These are phyloP conservation scores for Myochromella boudieri DNA, from an alignment of 768 basidiomycete genomes.

Conservation along the genomic window DNA sequence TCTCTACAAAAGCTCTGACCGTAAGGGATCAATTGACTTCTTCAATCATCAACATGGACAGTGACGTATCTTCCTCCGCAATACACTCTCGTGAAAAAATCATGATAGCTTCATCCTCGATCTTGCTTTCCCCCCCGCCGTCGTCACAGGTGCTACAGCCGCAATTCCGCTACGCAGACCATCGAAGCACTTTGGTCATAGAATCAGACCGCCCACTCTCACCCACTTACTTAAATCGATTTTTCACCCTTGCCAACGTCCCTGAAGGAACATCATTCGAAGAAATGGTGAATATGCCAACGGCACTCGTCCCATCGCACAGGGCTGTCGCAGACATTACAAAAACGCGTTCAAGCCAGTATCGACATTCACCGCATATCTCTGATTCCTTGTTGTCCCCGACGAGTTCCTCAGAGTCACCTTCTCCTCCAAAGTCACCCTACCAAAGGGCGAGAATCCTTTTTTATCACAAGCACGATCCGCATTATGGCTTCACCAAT, in stretches of 20 bases:
- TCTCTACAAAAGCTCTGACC: no score
- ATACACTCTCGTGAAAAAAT: no score
- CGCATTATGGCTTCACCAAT: conserved; percentile 73
- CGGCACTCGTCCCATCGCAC: not conserved
- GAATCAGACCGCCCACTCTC: conserved; percentile 38
- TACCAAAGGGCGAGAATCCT: conserved; percentile 40
- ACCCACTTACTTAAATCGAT: conserved; percentile 38
- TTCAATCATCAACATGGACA: no score
- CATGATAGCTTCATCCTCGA: no score
- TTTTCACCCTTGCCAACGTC: conserved; percentile 38
- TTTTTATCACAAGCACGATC: conserved; percentile 65
- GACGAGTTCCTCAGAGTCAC: conserved; percentile 18
- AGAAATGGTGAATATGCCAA: conserved; percentile 1
- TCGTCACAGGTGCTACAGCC: no score
- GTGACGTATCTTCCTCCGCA: no score
- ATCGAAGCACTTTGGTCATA: conserved; percentile 45
- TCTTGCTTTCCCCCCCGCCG: no score
- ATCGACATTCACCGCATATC: not conserved
- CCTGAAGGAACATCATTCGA: conserved; percentile 20
- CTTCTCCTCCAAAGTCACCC: conserved; percentile 15
- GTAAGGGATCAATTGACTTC: no score
- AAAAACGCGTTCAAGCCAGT: conserved; percentile 4
- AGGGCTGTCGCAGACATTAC: not conserved
- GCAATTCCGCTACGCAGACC: conserved; percentile 48
- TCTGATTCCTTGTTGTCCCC: not conserved